Percentiles rank a stretch among this genome's conserved stretches.
Conservation (phyloP, 225 moss, liverwort and hornwort species). For the Marchantia paleacea region DNA sequence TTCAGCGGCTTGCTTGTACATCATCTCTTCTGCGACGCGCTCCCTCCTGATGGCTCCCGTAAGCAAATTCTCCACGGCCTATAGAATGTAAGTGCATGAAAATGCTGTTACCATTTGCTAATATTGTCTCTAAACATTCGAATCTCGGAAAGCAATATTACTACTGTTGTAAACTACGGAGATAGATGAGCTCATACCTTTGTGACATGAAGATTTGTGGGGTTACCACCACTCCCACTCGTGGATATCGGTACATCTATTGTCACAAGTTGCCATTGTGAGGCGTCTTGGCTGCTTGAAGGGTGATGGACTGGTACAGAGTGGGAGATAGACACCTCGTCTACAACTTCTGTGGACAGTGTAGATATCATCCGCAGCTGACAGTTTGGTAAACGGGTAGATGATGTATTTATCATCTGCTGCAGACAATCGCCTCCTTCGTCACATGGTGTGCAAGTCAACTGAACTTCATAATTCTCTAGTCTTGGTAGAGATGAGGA, state of each 20-base stretch:
- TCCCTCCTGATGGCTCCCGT: conserved; percentile 90
- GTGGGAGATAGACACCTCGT: background rate
- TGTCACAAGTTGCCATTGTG: conserved; percentile 38
- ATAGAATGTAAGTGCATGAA: background rate
- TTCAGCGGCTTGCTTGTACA: conserved; percentile 69
- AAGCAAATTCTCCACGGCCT: conserved; percentile 58
- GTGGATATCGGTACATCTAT: conserved; percentile 24
- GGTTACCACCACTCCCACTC: background rate
- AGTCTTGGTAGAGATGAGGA: background rate
- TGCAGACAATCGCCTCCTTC: background rate
- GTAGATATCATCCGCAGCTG: conserved; percentile 4
- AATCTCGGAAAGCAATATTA: background rate
- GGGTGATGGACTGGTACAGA: conserved; percentile 13
- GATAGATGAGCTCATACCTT: conserved; percentile 19
- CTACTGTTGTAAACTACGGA: too few species aligned
- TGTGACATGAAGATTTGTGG: conserved; percentile 16
- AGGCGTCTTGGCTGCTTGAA: conserved; percentile 29
- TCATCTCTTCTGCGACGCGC: conserved; percentile 57
- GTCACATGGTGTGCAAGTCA: too few species aligned
- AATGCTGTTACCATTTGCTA: background rate
- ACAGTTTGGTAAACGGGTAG: background rate
- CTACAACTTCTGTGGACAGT: background rate
- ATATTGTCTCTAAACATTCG: background rate
- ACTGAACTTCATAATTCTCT: background rate
- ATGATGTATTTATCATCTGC: background rate